phyloP scores from a whole-genome alignment of 306 rosid species.

The Neltuma alba region DNA sequence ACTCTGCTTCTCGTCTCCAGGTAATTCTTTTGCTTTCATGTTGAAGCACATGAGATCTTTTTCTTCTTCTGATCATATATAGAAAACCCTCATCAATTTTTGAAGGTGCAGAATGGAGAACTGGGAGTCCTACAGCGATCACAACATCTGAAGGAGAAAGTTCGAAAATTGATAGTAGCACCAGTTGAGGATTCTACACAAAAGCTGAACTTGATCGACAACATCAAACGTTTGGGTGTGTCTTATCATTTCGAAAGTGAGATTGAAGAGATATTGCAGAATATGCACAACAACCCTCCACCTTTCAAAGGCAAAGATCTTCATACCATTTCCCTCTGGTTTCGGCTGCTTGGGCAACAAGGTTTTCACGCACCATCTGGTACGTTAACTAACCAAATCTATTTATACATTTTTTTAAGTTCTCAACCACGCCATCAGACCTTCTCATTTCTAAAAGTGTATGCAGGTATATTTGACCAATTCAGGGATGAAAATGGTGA shows the following conservation, averaged over 20 bases:
- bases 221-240: constrained; percentile 47
- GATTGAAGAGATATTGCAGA: too few species aligned
- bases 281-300: too few species aligned
- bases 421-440: not conserved
- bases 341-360: constrained; percentile 46
- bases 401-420: not conserved
- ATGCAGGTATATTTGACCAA: too few species aligned
- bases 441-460: not conserved
- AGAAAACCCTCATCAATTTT: too few species aligned
- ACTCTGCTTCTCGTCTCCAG: not conserved
- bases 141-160: not conserved
- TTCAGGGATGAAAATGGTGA: too few species aligned
- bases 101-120: not conserved
- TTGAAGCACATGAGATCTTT: too few species aligned
- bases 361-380: constrained; percentile 24
- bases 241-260: constrained; percentile 43
- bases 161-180: not conserved
- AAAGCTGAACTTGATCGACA: constrained; percentile 33
- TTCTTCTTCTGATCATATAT: too few species aligned
- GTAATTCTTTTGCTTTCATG: not conserved
- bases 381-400: not conserved
- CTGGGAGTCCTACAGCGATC: not conserved
- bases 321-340: too few species aligned
- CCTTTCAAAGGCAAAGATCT: too few species aligned
- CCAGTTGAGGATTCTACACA: not conserved